Evolutionary conservation across 2,329 filamentous ascomycete genomes (phyloP).

Genomic region (Pyricularia grisea): DNA sequence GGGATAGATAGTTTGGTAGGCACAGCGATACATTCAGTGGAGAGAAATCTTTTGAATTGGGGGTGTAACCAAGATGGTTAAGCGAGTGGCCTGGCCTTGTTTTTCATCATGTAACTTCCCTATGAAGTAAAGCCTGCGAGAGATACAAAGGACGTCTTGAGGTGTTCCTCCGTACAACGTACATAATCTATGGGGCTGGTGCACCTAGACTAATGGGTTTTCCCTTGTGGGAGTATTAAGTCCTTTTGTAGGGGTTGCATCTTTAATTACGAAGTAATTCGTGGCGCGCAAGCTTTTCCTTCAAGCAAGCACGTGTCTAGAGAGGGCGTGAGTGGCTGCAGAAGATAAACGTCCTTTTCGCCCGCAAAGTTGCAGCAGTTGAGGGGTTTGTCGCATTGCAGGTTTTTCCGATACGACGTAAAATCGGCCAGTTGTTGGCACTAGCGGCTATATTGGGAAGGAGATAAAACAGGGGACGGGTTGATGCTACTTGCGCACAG

Average conservation of each 20-base stretch:
- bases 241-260: background rate
- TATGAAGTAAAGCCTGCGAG: background rate
- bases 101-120: background rate
- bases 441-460: background rate
- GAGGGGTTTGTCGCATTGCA: background rate
- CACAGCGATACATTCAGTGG: background rate
- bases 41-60: background rate
- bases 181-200: background rate
- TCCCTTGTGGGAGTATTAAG: background rate
- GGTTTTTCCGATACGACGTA: background rate
- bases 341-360: background rate
- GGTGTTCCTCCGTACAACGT: background rate
- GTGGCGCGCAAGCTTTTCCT: background rate
- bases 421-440: background rate
- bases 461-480: background rate
- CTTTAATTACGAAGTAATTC: too few species aligned
- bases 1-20: background rate
- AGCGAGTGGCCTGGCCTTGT: background rate
- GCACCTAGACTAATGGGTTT: too few species aligned
- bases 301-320: background rate
- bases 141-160: background rate
- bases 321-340: background rate
- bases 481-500: background rate
- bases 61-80: background rate
- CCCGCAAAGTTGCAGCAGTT: background rate